Conservation (phyloP, 345 rosid species). For the Balakata baccata region DNA sequence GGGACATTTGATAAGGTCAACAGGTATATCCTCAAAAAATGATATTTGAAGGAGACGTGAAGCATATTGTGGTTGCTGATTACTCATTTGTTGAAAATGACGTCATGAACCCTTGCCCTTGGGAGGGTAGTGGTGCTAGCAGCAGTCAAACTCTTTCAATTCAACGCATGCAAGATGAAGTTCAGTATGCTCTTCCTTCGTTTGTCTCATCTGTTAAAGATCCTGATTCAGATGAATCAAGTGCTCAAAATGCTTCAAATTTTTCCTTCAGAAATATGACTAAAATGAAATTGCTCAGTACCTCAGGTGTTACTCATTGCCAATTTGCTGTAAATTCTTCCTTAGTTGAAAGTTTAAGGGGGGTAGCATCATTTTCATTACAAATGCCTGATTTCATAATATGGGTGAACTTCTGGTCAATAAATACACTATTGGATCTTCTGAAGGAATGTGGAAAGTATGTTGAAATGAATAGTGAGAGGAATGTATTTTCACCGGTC, state of each 20-base stretch:
- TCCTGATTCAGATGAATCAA: constrained; percentile 32
- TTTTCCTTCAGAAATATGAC: constrained; percentile 37
- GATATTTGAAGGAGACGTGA: constrained; percentile 65
- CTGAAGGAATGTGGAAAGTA: constrained; percentile 46
- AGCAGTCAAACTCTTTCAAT: constrained; percentile 36
- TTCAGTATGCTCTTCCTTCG: constrained; percentile 62
- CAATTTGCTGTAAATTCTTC: constrained; percentile 36
- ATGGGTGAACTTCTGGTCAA: constrained; percentile 67
- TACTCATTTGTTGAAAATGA: constrained; percentile 36
- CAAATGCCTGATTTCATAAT: constrained; percentile 56
- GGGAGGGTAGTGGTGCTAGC: constrained; percentile 13
- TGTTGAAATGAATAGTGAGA: constrained; percentile 26
- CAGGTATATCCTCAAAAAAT: constrained; percentile 74
- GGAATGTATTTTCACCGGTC: constrained; percentile 19
- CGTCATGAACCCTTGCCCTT: constrained; percentile 19
- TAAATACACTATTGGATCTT: constrained; percentile 52
- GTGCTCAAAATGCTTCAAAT: constrained; percentile 35
- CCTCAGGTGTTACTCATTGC: constrained; percentile 52
- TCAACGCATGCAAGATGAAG: constrained; percentile 55
- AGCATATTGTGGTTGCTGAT: constrained; percentile 58
- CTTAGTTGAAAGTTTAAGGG: constrained; percentile 37
- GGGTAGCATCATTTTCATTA: constrained; percentile 54
- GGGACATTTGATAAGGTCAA: constrained; percentile 39
- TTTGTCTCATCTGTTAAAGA: constrained; percentile 33
- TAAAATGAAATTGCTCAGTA: constrained; percentile 57